phyloP scores from a whole-genome alignment of 2,329 filamentous ascomycete species.

The Arthrinium puccinioides region DNA sequence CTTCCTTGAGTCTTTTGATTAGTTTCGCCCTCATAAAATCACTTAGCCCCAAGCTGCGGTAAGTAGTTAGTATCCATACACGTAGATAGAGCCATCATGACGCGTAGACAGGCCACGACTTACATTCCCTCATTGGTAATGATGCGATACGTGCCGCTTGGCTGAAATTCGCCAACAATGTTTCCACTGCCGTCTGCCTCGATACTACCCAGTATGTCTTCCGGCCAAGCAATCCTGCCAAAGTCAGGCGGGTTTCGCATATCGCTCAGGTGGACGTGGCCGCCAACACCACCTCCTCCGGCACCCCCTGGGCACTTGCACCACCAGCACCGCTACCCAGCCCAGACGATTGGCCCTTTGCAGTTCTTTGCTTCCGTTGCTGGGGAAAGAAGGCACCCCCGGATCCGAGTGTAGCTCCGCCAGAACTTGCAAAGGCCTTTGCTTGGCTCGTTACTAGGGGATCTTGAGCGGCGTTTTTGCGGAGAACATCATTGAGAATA shows the following conservation, averaged over 20 bases:
- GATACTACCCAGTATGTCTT: conserved; percentile 63
- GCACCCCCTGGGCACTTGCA: conserved; percentile 54
- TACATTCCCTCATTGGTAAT: conserved; percentile 61
- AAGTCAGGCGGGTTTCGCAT: conserved; percentile 57
- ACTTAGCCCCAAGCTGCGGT: conserved; percentile 41
- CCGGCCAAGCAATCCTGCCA: conserved; percentile 61
- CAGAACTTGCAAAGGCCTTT: conserved; percentile 51
- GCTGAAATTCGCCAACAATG: conserved; percentile 50
- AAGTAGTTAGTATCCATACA: not conserved
- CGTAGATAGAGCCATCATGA: not conserved
- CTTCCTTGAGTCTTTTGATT: conserved; percentile 41
- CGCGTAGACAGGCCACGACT: conserved; percentile 27
- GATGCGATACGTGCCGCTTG: conserved; percentile 56
- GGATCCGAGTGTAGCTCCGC: conserved; percentile 43
- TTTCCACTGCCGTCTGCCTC: conserved; percentile 52
- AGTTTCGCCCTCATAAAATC: conserved; percentile 48
- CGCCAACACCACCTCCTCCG: conserved; percentile 51
- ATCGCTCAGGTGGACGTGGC: conserved; percentile 60
- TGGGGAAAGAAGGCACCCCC: conserved; percentile 44
- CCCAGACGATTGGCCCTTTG: conserved; percentile 18
- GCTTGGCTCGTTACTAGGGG: conserved; percentile 49
- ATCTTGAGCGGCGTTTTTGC: conserved; percentile 48
- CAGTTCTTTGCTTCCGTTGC: conserved; percentile 25
- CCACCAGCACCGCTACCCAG: conserved; percentile 34
- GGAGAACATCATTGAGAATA: conserved; percentile 51